phyloP scores from a whole-genome alignment of 163 green algal species.

The Scenedesmus sp. region DNA sequence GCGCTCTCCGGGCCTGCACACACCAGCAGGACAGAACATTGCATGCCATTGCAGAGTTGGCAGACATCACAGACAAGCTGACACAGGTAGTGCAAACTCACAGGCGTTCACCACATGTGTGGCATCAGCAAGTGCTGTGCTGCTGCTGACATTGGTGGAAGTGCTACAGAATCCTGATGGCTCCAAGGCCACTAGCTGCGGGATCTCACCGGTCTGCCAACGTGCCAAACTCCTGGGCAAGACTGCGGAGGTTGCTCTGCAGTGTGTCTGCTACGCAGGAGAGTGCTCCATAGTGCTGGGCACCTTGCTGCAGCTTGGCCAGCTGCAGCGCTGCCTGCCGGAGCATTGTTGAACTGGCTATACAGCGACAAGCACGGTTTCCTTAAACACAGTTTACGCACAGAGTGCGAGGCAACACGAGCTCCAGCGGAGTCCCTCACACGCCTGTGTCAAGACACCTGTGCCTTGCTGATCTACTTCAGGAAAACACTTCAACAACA shows the following conservation, averaged over 20 bases:
- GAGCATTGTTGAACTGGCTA: constrained; percentile 4
- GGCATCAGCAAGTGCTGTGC: not conserved
- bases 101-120: not conserved
- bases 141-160: not conserved
- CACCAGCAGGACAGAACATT: not conserved
- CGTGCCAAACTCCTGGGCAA: constrained; percentile 22
- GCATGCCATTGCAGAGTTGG: not conserved
- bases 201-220: constrained; percentile 16
- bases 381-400: not conserved
- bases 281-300: constrained; percentile 23
- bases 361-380: not conserved
- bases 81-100: not conserved
- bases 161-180: not conserved
- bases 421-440: not conserved
- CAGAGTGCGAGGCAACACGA: not conserved
- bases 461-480: not conserved
- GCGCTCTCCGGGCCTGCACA: not conserved
- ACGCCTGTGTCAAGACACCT: not conserved
- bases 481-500: not conserved
- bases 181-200: not conserved
- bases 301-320: constrained; percentile 19
- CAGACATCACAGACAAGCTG: not conserved
- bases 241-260: not conserved
- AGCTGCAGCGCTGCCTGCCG: constrained; percentile 24
- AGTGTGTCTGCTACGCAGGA: constrained; percentile 23